Percentiles rank a stretch among this genome's conserved stretches.
These are phyloP conservation scores for Vinca minor DNA, from an alignment of 257 asterid species.

Conservation along the genomic window DNA sequence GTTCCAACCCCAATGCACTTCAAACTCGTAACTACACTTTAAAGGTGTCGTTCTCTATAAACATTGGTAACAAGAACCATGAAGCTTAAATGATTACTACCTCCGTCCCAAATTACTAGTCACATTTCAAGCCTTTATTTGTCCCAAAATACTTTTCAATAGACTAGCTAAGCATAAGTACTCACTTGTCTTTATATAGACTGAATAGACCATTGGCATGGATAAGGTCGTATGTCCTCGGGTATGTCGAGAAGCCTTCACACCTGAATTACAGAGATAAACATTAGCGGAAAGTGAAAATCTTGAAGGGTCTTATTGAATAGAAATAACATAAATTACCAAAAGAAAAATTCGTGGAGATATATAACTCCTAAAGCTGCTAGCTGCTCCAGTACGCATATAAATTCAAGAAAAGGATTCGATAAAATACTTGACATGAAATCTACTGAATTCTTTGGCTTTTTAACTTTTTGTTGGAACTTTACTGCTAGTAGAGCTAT, in stretches of 20 bases:
- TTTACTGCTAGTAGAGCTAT: too few species aligned
- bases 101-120: too few species aligned
- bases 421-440: background rate
- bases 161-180: conserved; percentile 1
- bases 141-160: too few species aligned
- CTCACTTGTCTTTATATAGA: conserved; percentile 84
- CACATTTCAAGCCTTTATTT: too few species aligned
- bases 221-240: conserved; percentile 89
- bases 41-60: background rate
- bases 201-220: conserved; percentile 85
- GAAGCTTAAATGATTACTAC: background rate
- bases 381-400: too few species aligned
- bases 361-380: background rate
- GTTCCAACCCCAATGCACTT: background rate
- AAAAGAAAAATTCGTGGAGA: background rate
- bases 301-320: background rate
- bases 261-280: conserved; percentile 47
- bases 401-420: too few species aligned
- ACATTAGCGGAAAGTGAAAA: background rate
- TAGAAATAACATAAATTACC: background rate
- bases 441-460: background rate
- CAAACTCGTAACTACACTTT: background rate
- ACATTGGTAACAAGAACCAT: background rate
- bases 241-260: conserved; percentile 92
- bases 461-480: too few species aligned